phyloP scores from a whole-genome alignment of 768 basidiomycete genomes.

The Rhodotorula toruloides region DNA sequence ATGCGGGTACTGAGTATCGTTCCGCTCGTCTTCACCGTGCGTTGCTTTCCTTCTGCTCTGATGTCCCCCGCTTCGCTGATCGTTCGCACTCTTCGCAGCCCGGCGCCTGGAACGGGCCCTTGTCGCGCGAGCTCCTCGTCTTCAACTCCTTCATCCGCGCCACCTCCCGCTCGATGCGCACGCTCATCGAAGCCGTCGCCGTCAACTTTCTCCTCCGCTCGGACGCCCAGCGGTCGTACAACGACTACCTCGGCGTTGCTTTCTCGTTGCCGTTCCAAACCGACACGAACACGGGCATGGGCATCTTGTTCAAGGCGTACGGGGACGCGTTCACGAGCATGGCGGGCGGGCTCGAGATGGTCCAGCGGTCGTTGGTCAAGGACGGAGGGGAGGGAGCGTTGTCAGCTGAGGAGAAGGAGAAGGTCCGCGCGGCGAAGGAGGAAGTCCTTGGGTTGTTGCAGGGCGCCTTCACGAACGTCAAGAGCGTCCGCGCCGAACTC shows the following conservation, averaged over 20 bases:
- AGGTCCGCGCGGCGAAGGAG: conserved; percentile 67
- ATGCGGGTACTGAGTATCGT: conserved; percentile 96
- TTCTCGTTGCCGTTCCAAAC: conserved; percentile 89
- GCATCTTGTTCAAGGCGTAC: conserved; percentile 83
- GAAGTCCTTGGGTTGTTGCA: conserved; percentile 88
- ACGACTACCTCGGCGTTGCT: conserved; percentile 86
- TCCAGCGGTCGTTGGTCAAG: conserved; percentile 8
- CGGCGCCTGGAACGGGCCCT: conserved; percentile 88
- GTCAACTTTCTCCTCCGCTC: conserved; percentile 87
- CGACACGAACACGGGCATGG: conserved; percentile 97
- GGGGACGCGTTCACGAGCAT: conserved; percentile 40
- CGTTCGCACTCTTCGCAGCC: conserved; percentile 51
- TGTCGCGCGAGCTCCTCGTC: conserved; percentile 91
- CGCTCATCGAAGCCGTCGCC: conserved; percentile 81
- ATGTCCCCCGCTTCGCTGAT: too few relatives aligned
- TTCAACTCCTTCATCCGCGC: conserved; percentile 97
- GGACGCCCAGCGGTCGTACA: conserved; percentile 77
- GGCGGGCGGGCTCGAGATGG: conserved; percentile 30
- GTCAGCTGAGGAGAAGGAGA: conserved; percentile 60
- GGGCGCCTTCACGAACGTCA: conserved; percentile 87
- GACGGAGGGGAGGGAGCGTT: conserved; percentile 57
- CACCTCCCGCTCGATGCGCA: conserved; percentile 80
- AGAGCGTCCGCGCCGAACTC: conserved; percentile 76
- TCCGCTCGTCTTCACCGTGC: conserved; percentile 85
- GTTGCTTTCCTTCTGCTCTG: too few relatives aligned